These are phyloP conservation scores for Dothideomycetes sp. DNA, from an alignment of 2,329 filamentous ascomycete genomes.

Conservation along the genomic window DNA sequence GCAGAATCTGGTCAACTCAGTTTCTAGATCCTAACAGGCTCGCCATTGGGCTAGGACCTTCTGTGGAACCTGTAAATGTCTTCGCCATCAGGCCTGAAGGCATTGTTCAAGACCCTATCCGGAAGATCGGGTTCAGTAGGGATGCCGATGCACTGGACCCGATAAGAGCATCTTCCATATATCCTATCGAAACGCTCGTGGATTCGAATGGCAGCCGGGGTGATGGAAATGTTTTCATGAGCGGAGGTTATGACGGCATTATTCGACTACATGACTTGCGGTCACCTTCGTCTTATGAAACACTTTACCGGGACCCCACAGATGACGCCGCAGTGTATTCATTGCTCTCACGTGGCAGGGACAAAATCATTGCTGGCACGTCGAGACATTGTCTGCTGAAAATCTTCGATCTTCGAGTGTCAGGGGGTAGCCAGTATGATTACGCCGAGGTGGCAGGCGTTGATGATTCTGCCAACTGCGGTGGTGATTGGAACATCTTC, in stretches of 20 bases:
- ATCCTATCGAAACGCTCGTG: slow-evolving; percentile 25
- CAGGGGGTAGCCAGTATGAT: slow-evolving; percentile 29
- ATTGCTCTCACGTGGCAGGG: slow-evolving; percentile 43
- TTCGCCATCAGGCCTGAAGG: slow-evolving; percentile 39
- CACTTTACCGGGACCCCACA: slow-evolving; percentile 39
- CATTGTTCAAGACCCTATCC: slow-evolving; percentile 25
- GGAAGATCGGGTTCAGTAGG: slow-evolving; percentile 27
- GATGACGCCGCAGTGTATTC: slow-evolving; percentile 50
- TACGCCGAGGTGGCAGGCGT: slow-evolving; percentile 11
- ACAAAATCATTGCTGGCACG: slow-evolving; percentile 46
- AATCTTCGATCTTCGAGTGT: slow-evolving; percentile 49
- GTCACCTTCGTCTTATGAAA: slow-evolving; percentile 33
- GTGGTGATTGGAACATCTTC: slow-evolving; percentile 33
- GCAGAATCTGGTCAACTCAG: slow-evolving; percentile 37
- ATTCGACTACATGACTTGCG: slow-evolving; percentile 51
- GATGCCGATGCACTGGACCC: slow-evolving; percentile 2
- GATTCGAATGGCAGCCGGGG: slow-evolving; percentile 16
- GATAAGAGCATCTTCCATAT: slow-evolving; percentile 29
- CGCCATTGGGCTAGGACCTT: slow-evolving; percentile 39
- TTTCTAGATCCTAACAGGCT: slow-evolving; percentile 41
- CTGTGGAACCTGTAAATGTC: slow-evolving; percentile 34
- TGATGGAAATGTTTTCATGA: slow-evolving; percentile 43
- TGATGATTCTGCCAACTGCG: not conserved
- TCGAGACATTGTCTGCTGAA: slow-evolving; percentile 49
- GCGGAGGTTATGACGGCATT: slow-evolving; percentile 48